These are phyloP conservation scores for Dactylonectria macrodidyma DNA, from an alignment of 2,329 filamentous ascomycete genomes.

Conservation along the genomic window DNA sequence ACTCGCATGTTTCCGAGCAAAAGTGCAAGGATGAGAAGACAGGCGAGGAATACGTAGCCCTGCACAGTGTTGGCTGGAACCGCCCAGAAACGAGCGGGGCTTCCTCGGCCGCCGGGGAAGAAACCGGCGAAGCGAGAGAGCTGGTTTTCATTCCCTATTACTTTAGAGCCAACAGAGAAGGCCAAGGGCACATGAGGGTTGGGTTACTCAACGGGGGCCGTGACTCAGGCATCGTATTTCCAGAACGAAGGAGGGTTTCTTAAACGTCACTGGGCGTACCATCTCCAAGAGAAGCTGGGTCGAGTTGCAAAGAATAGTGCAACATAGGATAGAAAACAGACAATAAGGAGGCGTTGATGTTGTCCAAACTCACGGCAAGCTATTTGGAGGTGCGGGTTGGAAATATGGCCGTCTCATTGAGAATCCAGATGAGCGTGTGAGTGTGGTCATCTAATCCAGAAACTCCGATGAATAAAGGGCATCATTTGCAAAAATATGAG, in stretches of 20 bases:
- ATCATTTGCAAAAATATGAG: not conserved
- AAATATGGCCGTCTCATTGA: not conserved
- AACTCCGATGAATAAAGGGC: not conserved
- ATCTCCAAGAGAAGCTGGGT: no score
- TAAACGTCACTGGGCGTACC: not conserved
- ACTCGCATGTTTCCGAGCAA: slow-evolving; percentile 23
- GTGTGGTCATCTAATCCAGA: not conserved
- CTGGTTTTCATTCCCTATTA: slow-evolving; percentile 30
- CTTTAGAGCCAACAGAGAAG: slow-evolving; percentile 32
- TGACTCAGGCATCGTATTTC: slow-evolving; percentile 24
- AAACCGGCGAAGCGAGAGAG: slow-evolving; percentile 9
- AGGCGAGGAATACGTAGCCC: slow-evolving; percentile 24
- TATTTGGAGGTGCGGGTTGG: no score
- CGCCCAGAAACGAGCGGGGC: slow-evolving; percentile 8
- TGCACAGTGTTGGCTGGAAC: slow-evolving; percentile 29
- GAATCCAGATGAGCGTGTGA: not conserved
- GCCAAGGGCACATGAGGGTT: slow-evolving; percentile 38
- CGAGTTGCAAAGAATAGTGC: no score
- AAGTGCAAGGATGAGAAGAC: slow-evolving; percentile 20
- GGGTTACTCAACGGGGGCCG: slow-evolving; percentile 30
- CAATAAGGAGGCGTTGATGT: no score
- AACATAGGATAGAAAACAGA: no score
- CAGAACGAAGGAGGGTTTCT: slow-evolving; percentile 11
- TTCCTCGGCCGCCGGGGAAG: slow-evolving; percentile 5
- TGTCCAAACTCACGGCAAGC: no score